Conservation (phyloP, 192 early-diverging fungal genomes). For the Cetraspora pellucida region DNA sequence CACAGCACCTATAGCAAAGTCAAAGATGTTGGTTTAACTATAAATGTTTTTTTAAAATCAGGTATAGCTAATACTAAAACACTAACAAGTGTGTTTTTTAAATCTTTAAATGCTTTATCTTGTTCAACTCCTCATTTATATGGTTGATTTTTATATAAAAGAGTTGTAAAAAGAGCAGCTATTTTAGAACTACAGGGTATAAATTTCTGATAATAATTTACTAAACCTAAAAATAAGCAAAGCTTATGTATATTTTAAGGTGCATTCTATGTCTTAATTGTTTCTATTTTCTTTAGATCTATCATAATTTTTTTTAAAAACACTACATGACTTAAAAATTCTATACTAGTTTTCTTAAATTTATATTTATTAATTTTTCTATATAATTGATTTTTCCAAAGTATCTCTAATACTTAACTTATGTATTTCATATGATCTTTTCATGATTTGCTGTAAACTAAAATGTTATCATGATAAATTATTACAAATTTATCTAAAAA, state of each 20-base stretch:
- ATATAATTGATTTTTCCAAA: conserved; percentile 26
- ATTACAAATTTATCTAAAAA: conserved; percentile 39
- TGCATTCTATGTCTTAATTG: conserved; percentile 34
- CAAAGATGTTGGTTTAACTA: conserved; percentile 45
- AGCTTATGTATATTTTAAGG: conserved; percentile 26
- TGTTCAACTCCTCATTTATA: conserved; percentile 29
- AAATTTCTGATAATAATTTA: conserved; percentile 45
- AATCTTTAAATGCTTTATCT: conserved; percentile 33
- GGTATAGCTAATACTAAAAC: conserved; percentile 37
- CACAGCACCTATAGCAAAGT: conserved; percentile 43
- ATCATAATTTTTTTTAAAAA: conserved; percentile 27
- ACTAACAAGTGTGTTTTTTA: conserved; percentile 22
- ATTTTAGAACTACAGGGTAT: conserved; percentile 38
- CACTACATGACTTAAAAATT: conserved; percentile 41
- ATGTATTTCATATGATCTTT: conserved; percentile 43
- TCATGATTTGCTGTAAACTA: conserved; percentile 39
- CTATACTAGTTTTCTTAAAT: conserved; percentile 35
- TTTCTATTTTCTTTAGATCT: conserved; percentile 31
- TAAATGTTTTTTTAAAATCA: conserved; percentile 34
- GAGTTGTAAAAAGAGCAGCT: conserved; percentile 29
- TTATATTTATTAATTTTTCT: conserved; percentile 36
- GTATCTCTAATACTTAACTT: conserved; percentile 16
- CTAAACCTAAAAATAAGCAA: conserved; percentile 42
- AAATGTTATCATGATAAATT: conserved; percentile 48
- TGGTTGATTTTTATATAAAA: conserved; percentile 33